Conservation (phyloP, 2,329 filamentous ascomycete species). For the Aureobasidium leucospermi region DNA sequence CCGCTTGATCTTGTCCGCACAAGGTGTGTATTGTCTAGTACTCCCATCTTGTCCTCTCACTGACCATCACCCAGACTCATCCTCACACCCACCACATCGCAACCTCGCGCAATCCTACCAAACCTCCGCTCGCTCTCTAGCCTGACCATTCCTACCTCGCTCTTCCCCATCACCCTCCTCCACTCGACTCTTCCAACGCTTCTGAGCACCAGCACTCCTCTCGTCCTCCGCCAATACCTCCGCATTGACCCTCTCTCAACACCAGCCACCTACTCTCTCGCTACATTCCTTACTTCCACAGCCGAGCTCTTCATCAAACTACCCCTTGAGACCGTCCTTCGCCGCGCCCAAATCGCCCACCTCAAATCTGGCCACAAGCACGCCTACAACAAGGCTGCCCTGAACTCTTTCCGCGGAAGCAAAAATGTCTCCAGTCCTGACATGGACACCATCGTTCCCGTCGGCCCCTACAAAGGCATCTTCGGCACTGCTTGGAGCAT, state of each 20-base stretch:
- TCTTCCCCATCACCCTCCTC: slow-evolving; percentile 73
- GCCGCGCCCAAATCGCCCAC: slow-evolving; percentile 76
- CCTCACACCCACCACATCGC: slow-evolving; percentile 63
- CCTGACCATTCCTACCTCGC: slow-evolving; percentile 55
- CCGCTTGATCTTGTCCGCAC: slow-evolving; percentile 89
- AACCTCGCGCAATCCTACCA: slow-evolving; percentile 69
- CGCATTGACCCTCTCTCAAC: slow-evolving; percentile 74
- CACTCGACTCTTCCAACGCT: slow-evolving; percentile 79
- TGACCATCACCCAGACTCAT: slow-evolving; percentile 55
- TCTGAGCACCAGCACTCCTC: slow-evolving; percentile 72
- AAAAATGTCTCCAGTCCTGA: slow-evolving; percentile 26
- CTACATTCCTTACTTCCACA: slow-evolving; percentile 72
- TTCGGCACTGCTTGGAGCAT: slow-evolving; percentile 89
- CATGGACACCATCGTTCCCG: slow-evolving; percentile 66
- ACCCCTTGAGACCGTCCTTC: slow-evolving; percentile 83
- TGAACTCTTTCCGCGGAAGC: slow-evolving; percentile 16
- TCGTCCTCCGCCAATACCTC: slow-evolving; percentile 78
- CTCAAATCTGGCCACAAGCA: slow-evolving; percentile 35
- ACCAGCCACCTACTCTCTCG: slow-evolving; percentile 72
- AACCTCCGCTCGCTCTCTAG: slow-evolving; percentile 73
- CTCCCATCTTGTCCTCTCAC: neutral
- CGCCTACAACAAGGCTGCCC: slow-evolving; percentile 19
- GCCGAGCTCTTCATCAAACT: slow-evolving; percentile 79
- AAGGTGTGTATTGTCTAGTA: slow-evolving; percentile 29
- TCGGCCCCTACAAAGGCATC: slow-evolving; percentile 76